These are phyloP conservation scores for Arthrobotrys iridis DNA, from an alignment of 2,329 filamentous ascomycete genomes.

Conservation along the genomic window DNA sequence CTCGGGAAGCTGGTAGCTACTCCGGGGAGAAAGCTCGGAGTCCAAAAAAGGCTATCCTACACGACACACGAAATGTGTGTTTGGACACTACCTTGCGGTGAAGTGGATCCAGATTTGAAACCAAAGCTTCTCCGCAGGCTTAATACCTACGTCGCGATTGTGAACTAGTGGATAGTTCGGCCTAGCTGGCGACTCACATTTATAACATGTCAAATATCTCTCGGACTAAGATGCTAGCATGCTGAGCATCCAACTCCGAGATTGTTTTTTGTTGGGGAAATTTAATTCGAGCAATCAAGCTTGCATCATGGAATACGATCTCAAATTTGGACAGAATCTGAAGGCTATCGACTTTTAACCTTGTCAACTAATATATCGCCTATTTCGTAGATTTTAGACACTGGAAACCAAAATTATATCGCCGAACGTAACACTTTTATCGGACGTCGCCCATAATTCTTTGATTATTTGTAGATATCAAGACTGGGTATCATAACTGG, in stretches of 20 bases:
- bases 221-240: not conserved
- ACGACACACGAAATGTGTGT: conserved; percentile 1
- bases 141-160: not conserved
- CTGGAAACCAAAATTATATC: not conserved
- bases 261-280: conserved; percentile 6
- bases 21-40: not conserved
- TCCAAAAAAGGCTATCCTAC: not conserved
- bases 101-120: conserved; percentile 30
- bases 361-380: conserved; percentile 10
- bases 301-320: not conserved
- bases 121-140: conserved; percentile 14
- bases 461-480: not conserved
- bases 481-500: not conserved
- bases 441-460: not conserved
- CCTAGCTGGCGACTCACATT: not conserved
- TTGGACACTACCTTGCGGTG: not conserved
- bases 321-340: not conserved
- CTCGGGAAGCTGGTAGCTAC: not conserved
- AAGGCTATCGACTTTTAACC: not conserved
- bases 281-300: not conserved
- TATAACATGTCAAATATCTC: not conserved
- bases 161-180: conserved; percentile 36
- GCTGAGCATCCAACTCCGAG: not conserved
- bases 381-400: not conserved
- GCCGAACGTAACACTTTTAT: not conserved